Evolutionary conservation across 768 basidiomycete genomes (phyloP).

Genomic region (Serendipita indica): DNA sequence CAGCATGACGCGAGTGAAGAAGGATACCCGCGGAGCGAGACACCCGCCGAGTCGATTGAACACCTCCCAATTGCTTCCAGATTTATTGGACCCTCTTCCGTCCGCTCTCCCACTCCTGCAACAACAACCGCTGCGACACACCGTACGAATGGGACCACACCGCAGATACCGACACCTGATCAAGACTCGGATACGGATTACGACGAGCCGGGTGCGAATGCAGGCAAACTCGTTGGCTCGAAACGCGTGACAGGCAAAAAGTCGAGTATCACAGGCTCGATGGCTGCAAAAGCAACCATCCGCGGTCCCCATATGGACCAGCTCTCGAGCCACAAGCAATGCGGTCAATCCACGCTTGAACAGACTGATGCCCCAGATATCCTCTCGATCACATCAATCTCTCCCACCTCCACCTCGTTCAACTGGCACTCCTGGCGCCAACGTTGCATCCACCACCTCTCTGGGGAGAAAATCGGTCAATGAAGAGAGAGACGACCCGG

Average conservation of each 20-base stretch:
- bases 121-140: constrained; percentile 29
- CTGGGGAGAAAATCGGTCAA: constrained; percentile 53
- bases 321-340: neutral
- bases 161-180: constrained; percentile 26
- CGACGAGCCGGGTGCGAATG: constrained; percentile 30
- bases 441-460: constrained; percentile 51
- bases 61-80: constrained; percentile 79
- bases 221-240: constrained; percentile 23
- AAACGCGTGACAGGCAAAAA: constrained; percentile 20
- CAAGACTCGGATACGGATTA: constrained; percentile 44
- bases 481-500: constrained; percentile 16
- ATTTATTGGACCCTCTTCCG: constrained; percentile 47
- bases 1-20: constrained; percentile 34
- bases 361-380: constrained; percentile 28
- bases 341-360: neutral
- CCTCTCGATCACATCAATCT: constrained; percentile 65
- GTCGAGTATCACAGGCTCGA: constrained; percentile 9
- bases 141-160: constrained; percentile 18
- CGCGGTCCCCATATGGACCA: constrained; percentile 60
- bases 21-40: constrained; percentile 44
- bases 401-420: constrained; percentile 49
- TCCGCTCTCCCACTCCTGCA: constrained; percentile 23
- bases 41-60: constrained; percentile 55
- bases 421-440: constrained; percentile 25
- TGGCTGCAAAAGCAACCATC: constrained; percentile 45